phyloP scores from a whole-genome alignment of 2,329 filamentous ascomycete species.

The Xylariaceae sp. region DNA sequence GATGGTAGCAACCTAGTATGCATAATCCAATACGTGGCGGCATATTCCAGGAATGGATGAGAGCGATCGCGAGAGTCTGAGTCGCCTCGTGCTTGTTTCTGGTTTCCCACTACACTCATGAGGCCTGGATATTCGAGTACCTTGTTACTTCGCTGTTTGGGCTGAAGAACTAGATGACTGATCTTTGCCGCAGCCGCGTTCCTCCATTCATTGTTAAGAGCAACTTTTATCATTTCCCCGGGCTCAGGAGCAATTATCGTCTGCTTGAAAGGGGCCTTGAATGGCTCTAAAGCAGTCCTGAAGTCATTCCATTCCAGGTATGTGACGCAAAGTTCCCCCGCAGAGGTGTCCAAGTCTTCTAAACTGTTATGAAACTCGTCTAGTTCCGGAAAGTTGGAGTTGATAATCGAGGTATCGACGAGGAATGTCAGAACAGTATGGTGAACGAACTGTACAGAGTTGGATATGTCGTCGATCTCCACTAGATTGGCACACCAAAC shows the following conservation, averaged over 20 bases:
- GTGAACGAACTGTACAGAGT: conserved; percentile 45
- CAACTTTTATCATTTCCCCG: background rate
- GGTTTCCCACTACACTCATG: too few species aligned
- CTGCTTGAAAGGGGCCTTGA: background rate
- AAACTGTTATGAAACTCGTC: conserved; percentile 33
- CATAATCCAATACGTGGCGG: conserved; percentile 20
- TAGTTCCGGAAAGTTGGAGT: background rate
- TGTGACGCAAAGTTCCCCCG: conserved; percentile 46
- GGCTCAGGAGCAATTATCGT: background rate
- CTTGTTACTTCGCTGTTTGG: background rate
- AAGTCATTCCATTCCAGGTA: conserved; percentile 50
- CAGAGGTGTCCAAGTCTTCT: conserved; percentile 34
- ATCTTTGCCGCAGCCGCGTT: background rate
- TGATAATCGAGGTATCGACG: conserved; percentile 7
- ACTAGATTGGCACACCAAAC: conserved; percentile 46
- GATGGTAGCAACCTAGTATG: conserved; percentile 4
- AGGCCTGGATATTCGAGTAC: too few species aligned
- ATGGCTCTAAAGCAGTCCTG: conserved; percentile 36
- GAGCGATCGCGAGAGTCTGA: background rate
- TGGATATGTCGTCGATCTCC: conserved; percentile 41
- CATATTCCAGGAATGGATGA: conserved; percentile 22
- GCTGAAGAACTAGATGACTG: background rate
- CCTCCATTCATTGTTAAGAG: background rate
- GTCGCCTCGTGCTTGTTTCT: background rate
- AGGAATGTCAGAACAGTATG: conserved; percentile 43